phyloP scores from a whole-genome alignment of 2,329 filamentous ascomycete genomes.

The Pleoardoris graminearum region DNA sequence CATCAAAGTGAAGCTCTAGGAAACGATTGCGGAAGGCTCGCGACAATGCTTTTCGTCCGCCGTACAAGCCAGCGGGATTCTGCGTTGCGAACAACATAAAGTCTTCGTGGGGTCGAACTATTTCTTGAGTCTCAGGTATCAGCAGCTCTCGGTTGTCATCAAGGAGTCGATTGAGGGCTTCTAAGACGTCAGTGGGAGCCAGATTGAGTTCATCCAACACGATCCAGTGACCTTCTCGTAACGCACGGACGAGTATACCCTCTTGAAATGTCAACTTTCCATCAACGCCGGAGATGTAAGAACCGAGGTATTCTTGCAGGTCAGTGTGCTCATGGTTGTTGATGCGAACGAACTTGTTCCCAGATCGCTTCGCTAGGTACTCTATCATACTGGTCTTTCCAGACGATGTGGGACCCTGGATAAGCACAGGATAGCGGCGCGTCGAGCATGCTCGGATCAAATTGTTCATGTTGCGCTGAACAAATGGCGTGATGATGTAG shows the following conservation, averaged over 20 bases:
- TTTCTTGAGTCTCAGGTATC: conserved; percentile 94
- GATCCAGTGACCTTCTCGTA: conserved; percentile 95
- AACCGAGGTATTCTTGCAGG: conserved; percentile 94
- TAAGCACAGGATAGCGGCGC: conserved; percentile 85
- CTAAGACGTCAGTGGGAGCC: conserved; percentile 93
- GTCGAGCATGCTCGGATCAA: conserved; percentile 92
- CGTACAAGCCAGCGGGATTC: conserved; percentile 93
- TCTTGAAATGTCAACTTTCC: conserved; percentile 91
- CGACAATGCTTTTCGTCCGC: conserved; percentile 89
- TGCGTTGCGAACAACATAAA: conserved; percentile 99
- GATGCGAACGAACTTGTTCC: conserved; percentile 96
- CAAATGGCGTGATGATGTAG: conserved; percentile 96
- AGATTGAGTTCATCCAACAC: conserved; percentile 97
- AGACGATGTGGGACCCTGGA: conserved; percentile 95
- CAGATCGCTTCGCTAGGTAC: conserved; percentile 93
- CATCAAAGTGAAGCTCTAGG: conserved; percentile 94
- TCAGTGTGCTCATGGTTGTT: conserved; percentile 99
- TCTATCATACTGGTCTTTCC: conserved; percentile 99
- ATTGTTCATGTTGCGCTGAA: conserved; percentile 92
- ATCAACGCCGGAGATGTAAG: conserved; percentile 83
- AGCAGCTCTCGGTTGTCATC: conserved; percentile 96
- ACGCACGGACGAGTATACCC: conserved; percentile 86
- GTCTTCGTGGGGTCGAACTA: conserved; percentile 87
- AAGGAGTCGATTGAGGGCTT: conserved; percentile 90
- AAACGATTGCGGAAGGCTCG: conserved; percentile 96